These are phyloP conservation scores for Leishmania lainsoni DNA, from an alignment of 208 protist species.

Conservation along the genomic window DNA sequence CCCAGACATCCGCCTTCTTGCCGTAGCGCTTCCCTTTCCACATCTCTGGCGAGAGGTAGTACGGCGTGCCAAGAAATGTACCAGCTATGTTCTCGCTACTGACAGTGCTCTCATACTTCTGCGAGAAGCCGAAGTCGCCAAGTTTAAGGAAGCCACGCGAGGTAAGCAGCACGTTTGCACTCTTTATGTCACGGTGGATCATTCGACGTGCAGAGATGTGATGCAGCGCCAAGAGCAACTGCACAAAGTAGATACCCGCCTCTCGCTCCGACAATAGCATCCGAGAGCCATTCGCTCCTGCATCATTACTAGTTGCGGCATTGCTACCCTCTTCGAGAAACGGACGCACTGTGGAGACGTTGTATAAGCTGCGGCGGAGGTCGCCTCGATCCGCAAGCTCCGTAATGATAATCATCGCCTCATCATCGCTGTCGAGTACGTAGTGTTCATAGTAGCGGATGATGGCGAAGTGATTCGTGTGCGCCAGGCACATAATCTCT, in stretches of 20 bases:
- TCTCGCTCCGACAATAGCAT: slow-evolving; percentile 71
- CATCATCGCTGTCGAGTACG: slow-evolving; percentile 71
- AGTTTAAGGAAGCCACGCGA: slow-evolving; percentile 87
- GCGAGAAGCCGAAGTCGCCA: slow-evolving; percentile 93
- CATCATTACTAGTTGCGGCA: neutral
- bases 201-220: slow-evolving; percentile 89
- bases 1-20: slow-evolving; percentile 91
- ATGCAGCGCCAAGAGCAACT: slow-evolving; percentile 82
- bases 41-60: slow-evolving; percentile 93
- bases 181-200: slow-evolving; percentile 93
- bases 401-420: slow-evolving; percentile 86
- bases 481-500: slow-evolving; percentile 90
- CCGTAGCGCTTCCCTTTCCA: slow-evolving; percentile 83
- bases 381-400: slow-evolving; percentile 91
- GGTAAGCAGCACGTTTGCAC: slow-evolving; percentile 90
- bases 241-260: slow-evolving; percentile 78
- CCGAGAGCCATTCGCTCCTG: neutral
- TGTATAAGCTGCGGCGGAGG: slow-evolving; percentile 70
- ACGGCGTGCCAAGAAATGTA: slow-evolving; percentile 92
- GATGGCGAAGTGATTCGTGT: slow-evolving; percentile 81
- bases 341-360: slow-evolving; percentile 1
- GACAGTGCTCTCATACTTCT: slow-evolving; percentile 89
- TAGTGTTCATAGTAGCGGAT: slow-evolving; percentile 87
- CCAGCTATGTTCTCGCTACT: slow-evolving; percentile 78
- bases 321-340: slow-evolving; percentile 4